Evolutionary conservation across 2,329 filamentous ascomycete species (phyloP).

Genomic region (Colletotrichum endophyticum): DNA sequence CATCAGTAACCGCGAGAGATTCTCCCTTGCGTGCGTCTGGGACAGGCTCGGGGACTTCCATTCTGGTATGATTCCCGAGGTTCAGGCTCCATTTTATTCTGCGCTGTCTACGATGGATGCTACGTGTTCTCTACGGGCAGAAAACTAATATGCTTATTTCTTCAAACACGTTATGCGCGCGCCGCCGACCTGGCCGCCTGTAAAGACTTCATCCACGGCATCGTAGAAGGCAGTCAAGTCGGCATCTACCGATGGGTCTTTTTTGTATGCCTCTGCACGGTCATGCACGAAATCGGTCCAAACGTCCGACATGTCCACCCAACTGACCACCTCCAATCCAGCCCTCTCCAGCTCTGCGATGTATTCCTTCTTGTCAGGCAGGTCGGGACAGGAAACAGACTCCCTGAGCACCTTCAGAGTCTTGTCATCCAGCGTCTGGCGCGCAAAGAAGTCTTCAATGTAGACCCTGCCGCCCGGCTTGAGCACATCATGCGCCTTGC

Average conservation of each 20-base stretch:
- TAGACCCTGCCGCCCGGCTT: constrained; percentile 20
- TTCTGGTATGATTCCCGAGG: neutral
- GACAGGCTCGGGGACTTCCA: neutral
- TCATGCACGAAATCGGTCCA: constrained; percentile 24
- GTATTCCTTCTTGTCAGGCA: constrained; percentile 19
- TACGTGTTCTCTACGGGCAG: neutral
- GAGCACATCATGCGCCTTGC: constrained; percentile 12
- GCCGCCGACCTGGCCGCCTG: constrained; percentile 14
- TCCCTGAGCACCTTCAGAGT: constrained; percentile 1
- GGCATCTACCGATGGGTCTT: neutral
- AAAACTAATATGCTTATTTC: neutral
- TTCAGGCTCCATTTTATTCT: neutral
- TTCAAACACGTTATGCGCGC: constrained; percentile 14
- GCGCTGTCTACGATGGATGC: neutral
- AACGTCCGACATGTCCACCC: constrained; percentile 19
- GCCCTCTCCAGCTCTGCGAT: constrained; percentile 16
- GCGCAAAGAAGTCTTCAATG: constrained; percentile 26
- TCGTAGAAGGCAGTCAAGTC: constrained; percentile 19
- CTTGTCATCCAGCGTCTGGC: neutral
- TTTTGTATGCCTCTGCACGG: constrained; percentile 14
- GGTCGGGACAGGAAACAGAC: constrained; percentile 20
- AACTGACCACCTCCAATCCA: constrained; percentile 17
- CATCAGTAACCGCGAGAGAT: neutral
- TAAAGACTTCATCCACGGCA: constrained; percentile 21
- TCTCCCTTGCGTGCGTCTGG: neutral